A percentile compares a stretch with the other conserved stretches of the same genome.
Conservation (phyloP, 139 green algal genomes). For the Volvox africanus region DNA sequence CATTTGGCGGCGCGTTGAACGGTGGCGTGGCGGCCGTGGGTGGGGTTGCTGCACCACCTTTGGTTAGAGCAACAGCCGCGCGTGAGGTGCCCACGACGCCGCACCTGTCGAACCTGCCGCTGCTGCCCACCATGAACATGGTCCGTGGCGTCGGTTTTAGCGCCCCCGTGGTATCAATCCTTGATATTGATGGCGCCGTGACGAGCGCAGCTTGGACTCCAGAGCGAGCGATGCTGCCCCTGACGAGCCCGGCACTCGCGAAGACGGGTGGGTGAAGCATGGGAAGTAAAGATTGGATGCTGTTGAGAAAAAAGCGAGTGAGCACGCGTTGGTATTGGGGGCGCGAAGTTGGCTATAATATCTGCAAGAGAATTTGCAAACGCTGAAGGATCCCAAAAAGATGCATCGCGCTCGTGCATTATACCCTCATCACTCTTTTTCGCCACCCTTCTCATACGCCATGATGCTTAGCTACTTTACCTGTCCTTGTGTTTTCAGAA, state of each 20-base stretch:
- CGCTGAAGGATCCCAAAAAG: too few relatives aligned
- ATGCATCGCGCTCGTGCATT: too few relatives aligned
- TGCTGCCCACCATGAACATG: not conserved
- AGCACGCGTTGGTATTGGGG: too few relatives aligned
- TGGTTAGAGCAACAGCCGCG: not conserved
- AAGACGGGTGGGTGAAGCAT: not conserved
- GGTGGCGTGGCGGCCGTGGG: not conserved
- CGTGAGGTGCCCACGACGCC: not conserved
- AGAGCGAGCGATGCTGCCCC: slow-evolving; percentile 36
- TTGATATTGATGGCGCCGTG: not conserved
- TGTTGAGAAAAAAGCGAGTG: too few relatives aligned
- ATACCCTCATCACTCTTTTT: too few relatives aligned
- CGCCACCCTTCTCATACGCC: too few relatives aligned
- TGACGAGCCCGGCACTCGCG: slow-evolving; percentile 17
- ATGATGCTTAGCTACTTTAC: too few relatives aligned
- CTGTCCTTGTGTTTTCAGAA: too few relatives aligned
- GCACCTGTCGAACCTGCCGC: not conserved
- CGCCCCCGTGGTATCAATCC: too few relatives aligned
- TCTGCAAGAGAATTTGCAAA: too few relatives aligned
- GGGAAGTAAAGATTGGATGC: too few relatives aligned
- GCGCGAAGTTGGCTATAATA: too few relatives aligned
- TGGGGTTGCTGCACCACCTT: not conserved
- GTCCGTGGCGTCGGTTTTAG: not conserved
- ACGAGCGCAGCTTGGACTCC: slow-evolving; percentile 22
- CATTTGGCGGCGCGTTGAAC: not conserved